Evolutionary conservation across 257 asterid genomes (phyloP), one percentile per base, ranked within the genome.

Genomic region (Ajuga chamaepitys): DNA sequence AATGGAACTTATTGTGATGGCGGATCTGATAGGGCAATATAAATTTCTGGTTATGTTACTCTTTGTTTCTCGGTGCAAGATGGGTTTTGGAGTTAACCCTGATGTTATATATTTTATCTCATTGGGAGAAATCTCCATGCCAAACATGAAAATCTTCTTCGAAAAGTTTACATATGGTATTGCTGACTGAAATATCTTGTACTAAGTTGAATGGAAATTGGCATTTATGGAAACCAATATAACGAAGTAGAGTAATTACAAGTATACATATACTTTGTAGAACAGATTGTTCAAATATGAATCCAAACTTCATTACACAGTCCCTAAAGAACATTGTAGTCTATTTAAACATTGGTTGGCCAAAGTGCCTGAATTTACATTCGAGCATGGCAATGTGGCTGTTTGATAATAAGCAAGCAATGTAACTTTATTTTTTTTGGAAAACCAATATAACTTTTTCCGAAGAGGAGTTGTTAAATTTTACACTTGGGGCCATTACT

Each of bases 401-500:
- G 22, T 47, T n/a, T 58, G 66, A 35, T 44, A 9, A 44, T 21
- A n/a, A 30, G n/a, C n/a, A n/a, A n/a, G n/a, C n/a, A n/a, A n/a
- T n/a, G n/a, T n/a, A n/a, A n/a, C n/a, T n/a, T n/a, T n/a, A n/a
- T n/a, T n/a, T n/a, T n/a, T n/a, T n/a, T n/a, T 30, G 7, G 7
- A 30, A 30, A 3, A 30, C 37, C 37, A 30, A 30, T 30, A 8
- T 30, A 8, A 8, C 37, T 30, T 30, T 30, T 30, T 30, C 7
- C 7, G 4, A 30, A 30, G 37, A 30, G 7, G 4, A 30, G 4
- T 30, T 30, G 4, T 30, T 30, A n/a, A n/a, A n/a, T n/a, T n/a
- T n/a, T n/a, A n/a, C n/a, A n/a, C n/a, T n/a, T n/a, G n/a, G n/a
- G 76, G 74, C 83, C 56, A 55, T 71, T 79, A 87, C 91, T 89